phyloP scores from a whole-genome alignment of 148 eudicot species.

The Pouteria glomerata region DNA sequence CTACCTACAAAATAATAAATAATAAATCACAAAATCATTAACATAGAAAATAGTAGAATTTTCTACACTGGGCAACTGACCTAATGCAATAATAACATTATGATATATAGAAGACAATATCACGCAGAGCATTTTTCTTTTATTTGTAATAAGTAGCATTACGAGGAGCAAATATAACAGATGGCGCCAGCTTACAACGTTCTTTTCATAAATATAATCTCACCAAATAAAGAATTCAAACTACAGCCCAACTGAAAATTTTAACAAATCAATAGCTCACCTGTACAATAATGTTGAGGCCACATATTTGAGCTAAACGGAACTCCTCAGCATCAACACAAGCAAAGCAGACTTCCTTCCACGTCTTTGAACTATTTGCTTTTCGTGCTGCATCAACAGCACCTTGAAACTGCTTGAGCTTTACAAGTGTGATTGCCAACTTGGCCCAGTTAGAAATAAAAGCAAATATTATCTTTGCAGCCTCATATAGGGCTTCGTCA shows the following conservation, averaged over 20 bases:
- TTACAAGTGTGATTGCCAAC: constrained; percentile 76
- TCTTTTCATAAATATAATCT: background rate
- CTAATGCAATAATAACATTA: background rate
- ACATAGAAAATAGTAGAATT: background rate
- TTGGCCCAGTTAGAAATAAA: constrained; percentile 97
- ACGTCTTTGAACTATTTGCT: constrained; percentile 93
- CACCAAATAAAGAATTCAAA: background rate
- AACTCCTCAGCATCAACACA: constrained; percentile 98
- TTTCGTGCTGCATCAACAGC: constrained; percentile 98
- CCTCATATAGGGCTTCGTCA: constrained; percentile 88
- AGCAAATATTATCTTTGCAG: constrained; percentile 89
- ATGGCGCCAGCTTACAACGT: background rate
- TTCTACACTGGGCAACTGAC: background rate
- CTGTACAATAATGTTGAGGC: constrained; percentile 93
- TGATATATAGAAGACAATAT: background rate
- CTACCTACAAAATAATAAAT: constrained; percentile 45
- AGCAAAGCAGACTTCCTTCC: constrained; percentile 98
- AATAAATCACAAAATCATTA: background rate
- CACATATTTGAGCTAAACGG: constrained; percentile 97
- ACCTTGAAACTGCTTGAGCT: constrained; percentile 86
- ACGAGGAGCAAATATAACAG: no score
- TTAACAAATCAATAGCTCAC: constrained; percentile 21
- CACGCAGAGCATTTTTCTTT: background rate
- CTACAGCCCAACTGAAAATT: background rate
- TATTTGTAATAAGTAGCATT: no score